Percentiles rank a stretch among this genome's conserved stretches.
These are phyloP conservation scores for Fusarium sp. DNA, from an alignment of 2,329 filamentous ascomycete genomes.

Conservation along the genomic window DNA sequence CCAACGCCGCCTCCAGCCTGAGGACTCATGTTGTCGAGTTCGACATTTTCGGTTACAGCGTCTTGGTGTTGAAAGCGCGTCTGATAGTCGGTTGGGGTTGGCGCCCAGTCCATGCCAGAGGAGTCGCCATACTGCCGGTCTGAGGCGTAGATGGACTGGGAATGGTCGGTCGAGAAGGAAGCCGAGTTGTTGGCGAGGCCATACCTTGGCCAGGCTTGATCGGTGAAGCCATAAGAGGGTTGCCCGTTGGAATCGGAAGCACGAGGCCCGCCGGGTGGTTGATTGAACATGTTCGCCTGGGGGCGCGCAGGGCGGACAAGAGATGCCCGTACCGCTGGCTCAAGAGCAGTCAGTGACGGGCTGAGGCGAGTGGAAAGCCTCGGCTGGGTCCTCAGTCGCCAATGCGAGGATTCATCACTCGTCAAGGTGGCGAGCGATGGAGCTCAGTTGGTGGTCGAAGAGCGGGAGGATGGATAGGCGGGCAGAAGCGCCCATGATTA, in stretches of 20 bases:
- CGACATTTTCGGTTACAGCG: slow-evolving; percentile 39
- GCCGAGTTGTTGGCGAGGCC: slow-evolving; percentile 38
- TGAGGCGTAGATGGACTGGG: slow-evolving; percentile 43
- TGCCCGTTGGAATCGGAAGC: slow-evolving; percentile 46
- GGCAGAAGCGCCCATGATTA: slow-evolving; percentile 54
- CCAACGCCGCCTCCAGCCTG: slow-evolving; percentile 49
- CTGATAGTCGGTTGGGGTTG: slow-evolving; percentile 47
- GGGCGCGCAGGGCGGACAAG: slow-evolving; percentile 48
- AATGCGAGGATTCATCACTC: slow-evolving; percentile 53
- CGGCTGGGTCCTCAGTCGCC: slow-evolving; percentile 51
- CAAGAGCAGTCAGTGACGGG: slow-evolving; percentile 50
- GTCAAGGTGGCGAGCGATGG: slow-evolving; percentile 48
- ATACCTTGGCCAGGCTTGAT: slow-evolving; percentile 50
- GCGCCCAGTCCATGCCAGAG: slow-evolving; percentile 55
- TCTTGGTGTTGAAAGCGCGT: slow-evolving; percentile 44
- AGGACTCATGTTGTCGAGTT: slow-evolving; percentile 44
- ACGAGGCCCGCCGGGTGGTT: slow-evolving; percentile 48
- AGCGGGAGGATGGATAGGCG: slow-evolving; percentile 47
- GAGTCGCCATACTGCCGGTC: slow-evolving; percentile 44
- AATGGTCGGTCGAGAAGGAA: slow-evolving; percentile 38
- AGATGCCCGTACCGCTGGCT: slow-evolving; percentile 50
- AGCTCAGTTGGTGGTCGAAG: slow-evolving; percentile 49
- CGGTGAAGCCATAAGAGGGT: slow-evolving; percentile 47
- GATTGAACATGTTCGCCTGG: slow-evolving; percentile 54
- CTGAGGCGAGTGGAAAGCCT: slow-evolving; percentile 55